A percentile compares a stretch with the other conserved stretches of the same genome.
Evolutionary conservation across 2,329 filamentous ascomycete genomes (phyloP).

Genomic region (Phialophora verrucosa): DNA sequence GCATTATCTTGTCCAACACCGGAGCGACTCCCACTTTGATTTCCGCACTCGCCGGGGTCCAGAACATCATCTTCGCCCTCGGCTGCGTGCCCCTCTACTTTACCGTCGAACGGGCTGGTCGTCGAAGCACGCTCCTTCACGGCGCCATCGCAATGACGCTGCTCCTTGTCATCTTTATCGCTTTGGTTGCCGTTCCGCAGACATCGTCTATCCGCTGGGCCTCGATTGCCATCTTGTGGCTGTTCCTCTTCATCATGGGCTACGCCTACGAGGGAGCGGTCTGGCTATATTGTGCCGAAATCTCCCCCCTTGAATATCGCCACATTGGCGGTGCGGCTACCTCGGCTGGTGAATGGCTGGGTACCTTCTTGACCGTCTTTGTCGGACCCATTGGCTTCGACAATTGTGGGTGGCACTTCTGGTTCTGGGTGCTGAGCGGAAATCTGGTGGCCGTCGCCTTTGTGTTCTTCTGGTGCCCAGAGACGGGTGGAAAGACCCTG

Average conservation of each 20-base stretch:
- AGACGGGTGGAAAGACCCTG: slow-evolving; percentile 32
- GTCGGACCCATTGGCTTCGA: slow-evolving; percentile 45
- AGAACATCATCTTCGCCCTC: slow-evolving; percentile 30
- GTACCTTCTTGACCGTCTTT: slow-evolving; percentile 46
- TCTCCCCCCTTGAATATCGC: slow-evolving; percentile 45
- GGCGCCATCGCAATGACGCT: slow-evolving; percentile 26
- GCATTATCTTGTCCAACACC: slow-evolving; percentile 24
- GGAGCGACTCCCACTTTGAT: slow-evolving; percentile 26
- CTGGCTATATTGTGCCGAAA: slow-evolving; percentile 45
- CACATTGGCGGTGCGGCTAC: slow-evolving; percentile 44
- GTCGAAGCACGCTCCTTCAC: slow-evolving; percentile 28
- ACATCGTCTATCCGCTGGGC: slow-evolving; percentile 38
- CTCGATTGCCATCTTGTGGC: slow-evolving; percentile 43
- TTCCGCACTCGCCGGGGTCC: slow-evolving; percentile 25
- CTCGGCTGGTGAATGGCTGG: slow-evolving; percentile 45
- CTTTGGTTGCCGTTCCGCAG: slow-evolving; percentile 18
- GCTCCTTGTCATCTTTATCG: slow-evolving; percentile 31
- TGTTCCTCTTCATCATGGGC: slow-evolving; percentile 43
- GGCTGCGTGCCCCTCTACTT: slow-evolving; percentile 35
- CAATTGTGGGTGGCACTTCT: slow-evolving; percentile 44
- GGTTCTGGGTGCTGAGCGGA: slow-evolving; percentile 41
- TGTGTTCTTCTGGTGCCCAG: slow-evolving; percentile 34
- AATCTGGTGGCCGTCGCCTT: slow-evolving; percentile 38
- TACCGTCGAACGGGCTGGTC: slow-evolving; percentile 32
- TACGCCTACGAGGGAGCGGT: slow-evolving; percentile 42